Evolutionary conservation across 768 basidiomycete species (phyloP).

Genomic region (Psilocybe cubensis): DNA sequence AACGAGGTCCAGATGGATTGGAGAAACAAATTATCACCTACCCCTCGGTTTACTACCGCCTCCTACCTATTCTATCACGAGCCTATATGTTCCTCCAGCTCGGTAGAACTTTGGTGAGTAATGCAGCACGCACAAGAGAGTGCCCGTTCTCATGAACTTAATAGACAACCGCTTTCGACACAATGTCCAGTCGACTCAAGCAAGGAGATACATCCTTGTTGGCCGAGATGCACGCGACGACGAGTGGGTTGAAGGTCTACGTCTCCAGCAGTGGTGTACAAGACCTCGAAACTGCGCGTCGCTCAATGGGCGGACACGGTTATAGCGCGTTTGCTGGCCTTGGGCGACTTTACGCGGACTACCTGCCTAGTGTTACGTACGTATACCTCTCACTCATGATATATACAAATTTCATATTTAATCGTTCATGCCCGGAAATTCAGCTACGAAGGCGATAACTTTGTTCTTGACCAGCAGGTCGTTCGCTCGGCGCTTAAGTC

Average conservation of each 20-base stretch:
- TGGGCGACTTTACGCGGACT: constrained; percentile 65
- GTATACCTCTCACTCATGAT: constrained; percentile 20
- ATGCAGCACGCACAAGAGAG: no score
- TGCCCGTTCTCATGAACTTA: neutral
- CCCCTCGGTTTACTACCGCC: constrained; percentile 74
- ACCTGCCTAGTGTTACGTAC: constrained; percentile 66
- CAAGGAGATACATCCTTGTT: constrained; percentile 63
- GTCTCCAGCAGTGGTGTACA: constrained; percentile 53
- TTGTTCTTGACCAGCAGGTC: constrained; percentile 75
- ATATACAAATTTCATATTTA: neutral
- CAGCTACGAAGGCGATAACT: constrained; percentile 85
- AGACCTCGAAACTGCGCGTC: constrained; percentile 67
- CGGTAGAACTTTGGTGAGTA: constrained; percentile 59
- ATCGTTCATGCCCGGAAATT: neutral
- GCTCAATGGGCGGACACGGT: constrained; percentile 80
- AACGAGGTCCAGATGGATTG: constrained; percentile 48
- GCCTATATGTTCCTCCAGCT: constrained; percentile 72
- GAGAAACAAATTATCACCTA: constrained; percentile 73
- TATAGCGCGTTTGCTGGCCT: constrained; percentile 72
- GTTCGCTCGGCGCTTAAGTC: constrained; percentile 73
- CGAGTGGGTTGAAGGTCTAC: constrained; percentile 70
- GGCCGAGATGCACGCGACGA: constrained; percentile 73
- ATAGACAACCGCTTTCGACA: constrained; percentile 54
- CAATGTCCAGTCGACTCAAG: constrained; percentile 51
- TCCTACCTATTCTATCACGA: constrained; percentile 70